Evolutionary conservation across 352 stramenopile species (phyloP), one percentile per base, ranked within the genome.

Genomic region (Globisporangium lucens): DNA sequence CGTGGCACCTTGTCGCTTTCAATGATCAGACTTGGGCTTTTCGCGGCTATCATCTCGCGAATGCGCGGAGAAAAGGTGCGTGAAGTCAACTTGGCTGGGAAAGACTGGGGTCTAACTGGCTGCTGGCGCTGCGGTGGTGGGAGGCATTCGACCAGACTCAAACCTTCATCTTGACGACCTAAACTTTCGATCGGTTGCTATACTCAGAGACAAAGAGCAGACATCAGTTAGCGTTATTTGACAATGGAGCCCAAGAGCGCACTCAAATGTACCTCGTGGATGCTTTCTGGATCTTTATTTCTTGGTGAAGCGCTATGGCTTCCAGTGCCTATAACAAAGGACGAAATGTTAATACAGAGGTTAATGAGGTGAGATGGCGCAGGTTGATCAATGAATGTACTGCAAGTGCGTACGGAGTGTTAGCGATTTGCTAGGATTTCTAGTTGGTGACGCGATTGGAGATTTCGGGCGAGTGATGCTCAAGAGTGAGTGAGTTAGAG

Each of bases 41-140:
- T 57, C 13, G 41, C 20, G 20, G 33, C n/a, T 38, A 30, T 12
- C 27, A 41, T 22, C 30, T 65, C 60, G 4, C 60, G 60, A 24
- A 4, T 20, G 22, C 72, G 72, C 3, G 72, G 69, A 3, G 69
- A 75, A 49, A 69, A 68, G 2, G 71, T 71, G 33, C 75, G 73
- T 20, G 70, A 67, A 5, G 36, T 22, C 2, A 65, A 38, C 2
- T 68, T 71, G 61, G 72, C 78, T 9, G 81, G 79, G 20, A 79
- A 89, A 4, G 81, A 89, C 56, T 87, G 81, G 9, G 81, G 81
- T 46, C 81, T 68, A 36, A 67, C 64, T 20, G 80, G 80, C 6
- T 68, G 66, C 4, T 65, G 68, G 6, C 38, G 47, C 12, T 4
- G 12, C 4, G 4, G 17, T 41, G 33, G 3, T 24, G 56, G 36